Conservation (phyloP, 2,329 filamentous ascomycete genomes). For the Arthrinium puccinioides region DNA sequence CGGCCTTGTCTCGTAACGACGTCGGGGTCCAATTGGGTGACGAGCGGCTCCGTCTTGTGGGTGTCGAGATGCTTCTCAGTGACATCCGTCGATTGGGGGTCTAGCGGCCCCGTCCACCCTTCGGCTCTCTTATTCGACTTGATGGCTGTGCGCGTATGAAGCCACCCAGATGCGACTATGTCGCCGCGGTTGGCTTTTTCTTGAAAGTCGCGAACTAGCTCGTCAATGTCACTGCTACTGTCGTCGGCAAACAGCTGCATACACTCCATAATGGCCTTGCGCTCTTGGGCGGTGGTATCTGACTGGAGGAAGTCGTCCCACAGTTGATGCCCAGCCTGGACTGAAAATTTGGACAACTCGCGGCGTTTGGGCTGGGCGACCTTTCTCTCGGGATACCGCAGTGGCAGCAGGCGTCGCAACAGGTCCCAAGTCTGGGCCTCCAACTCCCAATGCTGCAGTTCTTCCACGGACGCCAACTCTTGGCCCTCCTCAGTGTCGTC, state of each 20-base stretch:
- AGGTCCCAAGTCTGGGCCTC: slow-evolving; percentile 92
- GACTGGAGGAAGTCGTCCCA: slow-evolving; percentile 70
- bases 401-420: slow-evolving; percentile 64
- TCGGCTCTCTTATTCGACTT: slow-evolving; percentile 82
- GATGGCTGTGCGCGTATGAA: slow-evolving; percentile 83
- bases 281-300: slow-evolving; percentile 69
- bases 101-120: slow-evolving; percentile 56
- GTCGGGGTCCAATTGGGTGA: slow-evolving; percentile 90
- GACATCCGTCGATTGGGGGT: slow-evolving; percentile 52
- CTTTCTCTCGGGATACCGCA: slow-evolving; percentile 48
- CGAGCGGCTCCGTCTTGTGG: slow-evolving; percentile 55
- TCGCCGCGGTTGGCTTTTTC: slow-evolving; percentile 71
- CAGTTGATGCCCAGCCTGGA: slow-evolving; percentile 19
- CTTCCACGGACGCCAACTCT: slow-evolving; percentile 24
- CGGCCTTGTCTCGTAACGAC: slow-evolving; percentile 73
- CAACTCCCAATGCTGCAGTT: slow-evolving; percentile 62
- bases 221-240: slow-evolving; percentile 63
- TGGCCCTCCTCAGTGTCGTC: slow-evolving; percentile 39
- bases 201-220: slow-evolving; percentile 69
- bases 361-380: slow-evolving; percentile 25
- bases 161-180: slow-evolving; percentile 81
- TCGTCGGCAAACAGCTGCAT: slow-evolving; percentile 67
- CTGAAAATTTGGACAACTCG: slow-evolving; percentile 19
- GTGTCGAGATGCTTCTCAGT: slow-evolving; percentile 49
- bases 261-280: slow-evolving; percentile 77